Conservation (phyloP, 2,329 filamentous ascomycete genomes). For the Aquanectria penicillioides region DNA sequence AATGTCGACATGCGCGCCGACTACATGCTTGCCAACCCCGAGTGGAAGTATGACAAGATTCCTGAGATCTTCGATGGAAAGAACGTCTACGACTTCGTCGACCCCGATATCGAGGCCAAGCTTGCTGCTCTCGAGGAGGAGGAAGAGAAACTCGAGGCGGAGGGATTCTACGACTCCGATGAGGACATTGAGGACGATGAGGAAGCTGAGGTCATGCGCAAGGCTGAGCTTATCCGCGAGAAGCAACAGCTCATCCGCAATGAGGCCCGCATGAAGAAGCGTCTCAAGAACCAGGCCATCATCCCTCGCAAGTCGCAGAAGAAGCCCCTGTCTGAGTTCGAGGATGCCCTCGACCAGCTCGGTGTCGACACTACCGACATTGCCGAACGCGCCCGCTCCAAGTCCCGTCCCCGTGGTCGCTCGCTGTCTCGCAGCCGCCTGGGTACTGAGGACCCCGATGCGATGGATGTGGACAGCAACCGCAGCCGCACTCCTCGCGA, state of each 20-base stretch:
- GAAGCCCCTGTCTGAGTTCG: slow-evolving; percentile 87
- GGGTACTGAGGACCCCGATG: slow-evolving; percentile 71
- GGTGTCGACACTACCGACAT: slow-evolving; percentile 85
- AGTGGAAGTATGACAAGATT: slow-evolving; percentile 97
- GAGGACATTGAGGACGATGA: slow-evolving; percentile 86
- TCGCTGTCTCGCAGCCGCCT: slow-evolving; percentile 71
- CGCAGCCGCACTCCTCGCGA: slow-evolving; percentile 57
- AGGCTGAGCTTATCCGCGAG: slow-evolving; percentile 95
- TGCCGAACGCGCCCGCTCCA: slow-evolving; percentile 74
- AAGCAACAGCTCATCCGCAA: slow-evolving; percentile 94
- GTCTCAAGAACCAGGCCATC: slow-evolving; percentile 94
- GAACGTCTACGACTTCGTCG: slow-evolving; percentile 97
- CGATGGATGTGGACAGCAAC: slow-evolving; percentile 77
- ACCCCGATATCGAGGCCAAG: slow-evolving; percentile 95
- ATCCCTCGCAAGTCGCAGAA: slow-evolving; percentile 86
- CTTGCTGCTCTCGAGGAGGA: slow-evolving; percentile 92
- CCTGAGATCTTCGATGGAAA: slow-evolving; percentile 94
- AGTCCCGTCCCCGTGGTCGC: slow-evolving; percentile 75
- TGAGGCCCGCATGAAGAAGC: slow-evolving; percentile 94
- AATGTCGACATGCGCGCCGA: slow-evolving; percentile 91
- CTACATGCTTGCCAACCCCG: slow-evolving; percentile 85
- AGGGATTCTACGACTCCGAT: slow-evolving; percentile 93
- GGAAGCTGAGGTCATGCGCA: slow-evolving; percentile 86
- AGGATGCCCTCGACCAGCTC: slow-evolving; percentile 83
- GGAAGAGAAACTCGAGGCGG: slow-evolving; percentile 89